Evolutionary conservation across 768 basidiomycete genomes (phyloP).

Genomic region (Roridomyces roridus): DNA sequence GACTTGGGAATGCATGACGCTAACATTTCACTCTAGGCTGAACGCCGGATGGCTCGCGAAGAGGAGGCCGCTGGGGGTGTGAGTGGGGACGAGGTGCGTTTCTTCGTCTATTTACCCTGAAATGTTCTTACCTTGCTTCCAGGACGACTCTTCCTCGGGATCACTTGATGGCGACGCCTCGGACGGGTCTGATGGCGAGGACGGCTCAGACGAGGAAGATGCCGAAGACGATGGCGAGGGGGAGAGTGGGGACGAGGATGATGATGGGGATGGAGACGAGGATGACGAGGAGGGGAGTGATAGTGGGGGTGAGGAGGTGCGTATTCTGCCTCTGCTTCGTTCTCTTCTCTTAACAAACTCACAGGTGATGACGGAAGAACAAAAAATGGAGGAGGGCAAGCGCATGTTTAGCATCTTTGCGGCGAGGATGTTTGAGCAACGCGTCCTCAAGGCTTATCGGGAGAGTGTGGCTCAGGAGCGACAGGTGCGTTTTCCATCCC

Average conservation of each 20-base stretch:
- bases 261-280: conserved; percentile 57
- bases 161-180: conserved; percentile 64
- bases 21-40: conserved; percentile 11
- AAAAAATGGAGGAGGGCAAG: conserved; percentile 99
- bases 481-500: conserved; percentile 44
- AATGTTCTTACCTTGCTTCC: neutral
- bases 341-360: conserved; percentile 13
- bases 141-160: conserved; percentile 45
- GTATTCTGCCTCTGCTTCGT: conserved; percentile 20
- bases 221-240: conserved; percentile 59
- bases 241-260: conserved; percentile 42
- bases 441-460: conserved; percentile 94
- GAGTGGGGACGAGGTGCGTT: conserved; percentile 24
- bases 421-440: conserved; percentile 99
- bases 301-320: conserved; percentile 48
- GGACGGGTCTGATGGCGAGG: conserved; percentile 66
- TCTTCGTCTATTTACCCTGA: neutral
- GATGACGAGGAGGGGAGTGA: conserved; percentile 39
- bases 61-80: conserved; percentile 32
- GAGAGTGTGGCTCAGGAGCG: conserved; percentile 97
- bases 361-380: conserved; percentile 89
- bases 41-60: conserved; percentile 26
- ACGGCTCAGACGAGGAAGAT: conserved; percentile 68
- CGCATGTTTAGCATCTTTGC: conserved; percentile 99
- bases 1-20: neutral